These are phyloP conservation scores for Aspergillus fumigatus DNA, from an alignment of 2,329 filamentous ascomycete genomes.

Conservation along the genomic window DNA sequence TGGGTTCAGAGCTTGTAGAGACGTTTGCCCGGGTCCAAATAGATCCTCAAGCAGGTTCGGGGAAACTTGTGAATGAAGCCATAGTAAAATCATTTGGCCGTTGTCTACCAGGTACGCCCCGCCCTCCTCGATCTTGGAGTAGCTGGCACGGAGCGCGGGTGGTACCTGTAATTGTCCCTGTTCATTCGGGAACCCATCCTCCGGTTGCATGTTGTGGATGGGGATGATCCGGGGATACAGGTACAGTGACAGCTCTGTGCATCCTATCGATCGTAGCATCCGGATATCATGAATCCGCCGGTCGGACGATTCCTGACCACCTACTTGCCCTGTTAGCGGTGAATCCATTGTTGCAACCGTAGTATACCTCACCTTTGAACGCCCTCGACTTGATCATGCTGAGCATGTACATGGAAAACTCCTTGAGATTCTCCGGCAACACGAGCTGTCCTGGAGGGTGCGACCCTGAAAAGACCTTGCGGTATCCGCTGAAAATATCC, in stretches of 20 bases:
- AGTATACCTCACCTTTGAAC: conserved; percentile 61
- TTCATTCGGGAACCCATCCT: conserved; percentile 90
- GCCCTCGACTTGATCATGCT: conserved; percentile 84
- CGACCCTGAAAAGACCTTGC: conserved; percentile 82
- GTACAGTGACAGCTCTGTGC: conserved; percentile 80
- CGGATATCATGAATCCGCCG: conserved; percentile 87
- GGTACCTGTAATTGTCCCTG: conserved; percentile 86
- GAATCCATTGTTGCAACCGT: conserved; percentile 1
- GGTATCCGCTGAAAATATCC: conserved; percentile 84
- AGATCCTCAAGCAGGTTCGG: conserved; percentile 87
- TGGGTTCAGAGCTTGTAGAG: conserved; percentile 72
- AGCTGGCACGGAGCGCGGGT: conserved; percentile 72
- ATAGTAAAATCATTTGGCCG: conserved; percentile 84
- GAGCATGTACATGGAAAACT: conserved; percentile 94
- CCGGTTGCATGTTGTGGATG: conserved; percentile 79
- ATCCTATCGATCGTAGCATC: conserved; percentile 82
- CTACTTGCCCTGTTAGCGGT: conserved; percentile 32
- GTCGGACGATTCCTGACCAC: conserved; percentile 84
- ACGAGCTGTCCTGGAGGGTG: conserved; percentile 91
- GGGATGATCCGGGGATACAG: conserved; percentile 93
- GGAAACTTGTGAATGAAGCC: conserved; percentile 88
- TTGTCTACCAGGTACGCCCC: conserved; percentile 95
- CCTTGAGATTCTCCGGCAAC: conserved; percentile 91
- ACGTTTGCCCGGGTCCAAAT: conserved; percentile 71
- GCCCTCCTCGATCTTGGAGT: conserved; percentile 82